A percentile compares a stretch with the other conserved stretches of the same genome.
phyloP scores from a whole-genome alignment of 2,329 filamentous ascomycete species.

The Amylocarpus encephaloides region DNA sequence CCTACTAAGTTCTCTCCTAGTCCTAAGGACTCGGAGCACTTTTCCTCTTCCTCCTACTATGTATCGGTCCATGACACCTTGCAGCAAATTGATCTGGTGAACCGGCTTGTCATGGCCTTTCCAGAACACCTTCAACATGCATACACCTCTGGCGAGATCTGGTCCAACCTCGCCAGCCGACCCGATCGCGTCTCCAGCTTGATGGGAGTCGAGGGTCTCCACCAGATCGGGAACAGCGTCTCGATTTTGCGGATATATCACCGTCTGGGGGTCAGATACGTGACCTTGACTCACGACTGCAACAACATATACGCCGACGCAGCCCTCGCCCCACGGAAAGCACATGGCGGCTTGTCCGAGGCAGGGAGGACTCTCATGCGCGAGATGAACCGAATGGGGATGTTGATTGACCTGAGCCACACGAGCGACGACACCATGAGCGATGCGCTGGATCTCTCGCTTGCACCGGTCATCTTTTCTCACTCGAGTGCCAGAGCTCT shows the following conservation, averaged over 20 bases:
- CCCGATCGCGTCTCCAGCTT: conserved; percentile 43
- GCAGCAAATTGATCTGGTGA: conserved; percentile 8
- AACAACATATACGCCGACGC: conserved; percentile 43
- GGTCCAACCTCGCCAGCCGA: not conserved
- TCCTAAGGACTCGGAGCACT: not conserved
- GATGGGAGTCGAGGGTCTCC: conserved; percentile 56
- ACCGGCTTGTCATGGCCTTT: conserved; percentile 1
- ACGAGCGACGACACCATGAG: conserved; percentile 57
- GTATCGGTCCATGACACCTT: conserved; percentile 3
- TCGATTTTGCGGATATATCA: conserved; percentile 53
- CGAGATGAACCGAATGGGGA: conserved; percentile 64
- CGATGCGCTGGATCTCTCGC: conserved; percentile 45
- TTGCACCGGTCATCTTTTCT: conserved; percentile 59
- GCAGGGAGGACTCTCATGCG: conserved; percentile 48
- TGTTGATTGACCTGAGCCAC: conserved; percentile 62
- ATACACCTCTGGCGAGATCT: not conserved
- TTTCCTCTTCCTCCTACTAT: not conserved
- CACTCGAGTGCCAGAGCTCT: conserved; percentile 55
- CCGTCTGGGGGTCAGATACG: conserved; percentile 56
- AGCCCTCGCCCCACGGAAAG: too few species aligned
- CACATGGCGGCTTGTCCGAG: conserved; percentile 51
- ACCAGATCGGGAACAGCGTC: conserved; percentile 46
- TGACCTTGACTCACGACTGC: conserved; percentile 64
- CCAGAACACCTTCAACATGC: not conserved
- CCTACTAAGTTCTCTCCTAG: not conserved